A percentile compares a stretch with the other conserved stretches of the same genome.
Conservation (phyloP, 306 rosid species). For the Ceratonia siliqua region DNA sequence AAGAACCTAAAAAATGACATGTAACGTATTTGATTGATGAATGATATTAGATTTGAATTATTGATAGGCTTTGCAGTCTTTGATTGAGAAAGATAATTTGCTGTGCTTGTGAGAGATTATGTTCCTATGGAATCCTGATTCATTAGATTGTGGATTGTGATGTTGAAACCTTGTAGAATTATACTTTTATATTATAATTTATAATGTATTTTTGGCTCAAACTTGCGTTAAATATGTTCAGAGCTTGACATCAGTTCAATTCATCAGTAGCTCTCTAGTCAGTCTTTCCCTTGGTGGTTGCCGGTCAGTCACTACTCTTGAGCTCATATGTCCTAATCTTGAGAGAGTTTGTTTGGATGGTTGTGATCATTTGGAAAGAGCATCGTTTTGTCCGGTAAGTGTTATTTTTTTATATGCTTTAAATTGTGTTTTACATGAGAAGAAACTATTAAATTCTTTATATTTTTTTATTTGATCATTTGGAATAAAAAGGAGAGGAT, state of each 20-base stretch:
- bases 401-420: slow-evolving; percentile 11
- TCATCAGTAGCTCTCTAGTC: slow-evolving; percentile 66
- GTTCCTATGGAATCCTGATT: neutral
- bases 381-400: slow-evolving; percentile 83
- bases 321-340: slow-evolving; percentile 69
- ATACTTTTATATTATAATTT: neutral
- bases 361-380: slow-evolving; percentile 81
- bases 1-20: no score
- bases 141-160: neutral
- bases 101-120: slow-evolving; percentile 11
- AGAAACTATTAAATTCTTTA: slow-evolving; percentile 1
- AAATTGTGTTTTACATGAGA: neutral
- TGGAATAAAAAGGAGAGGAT: neutral
- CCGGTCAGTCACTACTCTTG: slow-evolving; percentile 64
- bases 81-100: neutral
- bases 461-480: neutral
- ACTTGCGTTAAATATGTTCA: slow-evolving; percentile 44
- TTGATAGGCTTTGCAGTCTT: no score
- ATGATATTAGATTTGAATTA: no score
- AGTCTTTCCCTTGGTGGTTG: slow-evolving; percentile 89
- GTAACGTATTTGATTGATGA: no score
- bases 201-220: neutral
- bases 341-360: slow-evolving; percentile 80
- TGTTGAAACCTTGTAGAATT: neutral
- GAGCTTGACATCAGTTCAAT: slow-evolving; percentile 71